Percentiles rank a stretch among this genome's conserved stretches.
Conservation (phyloP, 2,329 filamentous ascomycete genomes). For the Neofusicoccum ribis region DNA sequence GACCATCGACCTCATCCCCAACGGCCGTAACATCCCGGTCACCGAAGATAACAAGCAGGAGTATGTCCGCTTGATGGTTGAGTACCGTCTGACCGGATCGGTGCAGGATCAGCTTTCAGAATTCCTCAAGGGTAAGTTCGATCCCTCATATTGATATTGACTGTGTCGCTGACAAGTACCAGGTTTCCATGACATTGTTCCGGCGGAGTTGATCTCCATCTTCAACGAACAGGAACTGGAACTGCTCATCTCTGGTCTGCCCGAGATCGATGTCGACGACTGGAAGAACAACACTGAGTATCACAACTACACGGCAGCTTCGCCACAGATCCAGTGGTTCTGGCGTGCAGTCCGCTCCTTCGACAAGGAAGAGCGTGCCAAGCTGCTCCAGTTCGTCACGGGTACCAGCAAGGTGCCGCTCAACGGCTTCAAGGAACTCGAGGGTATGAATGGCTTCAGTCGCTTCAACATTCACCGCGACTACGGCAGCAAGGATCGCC, state of each 20-base stretch:
- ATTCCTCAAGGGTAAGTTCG: conserved; percentile 67
- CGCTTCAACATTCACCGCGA: conserved; percentile 99
- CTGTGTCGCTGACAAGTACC: no score
- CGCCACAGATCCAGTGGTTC: conserved; percentile 98
- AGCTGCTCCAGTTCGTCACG: conserved; percentile 95
- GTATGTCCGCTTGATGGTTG: conserved; percentile 90
- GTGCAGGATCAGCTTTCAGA: conserved; percentile 93
- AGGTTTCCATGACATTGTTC: conserved; percentile 96
- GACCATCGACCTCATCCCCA: conserved; percentile 80
- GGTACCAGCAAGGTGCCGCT: conserved; percentile 97
- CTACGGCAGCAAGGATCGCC: conserved; percentile 91
- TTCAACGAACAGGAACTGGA: conserved; percentile 99
- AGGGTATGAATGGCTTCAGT: conserved; percentile 98
- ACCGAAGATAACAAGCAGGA: conserved; percentile 99
- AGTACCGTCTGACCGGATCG: conserved; percentile 87
- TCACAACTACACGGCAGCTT: conserved; percentile 93
- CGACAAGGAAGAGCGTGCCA: conserved; percentile 97
- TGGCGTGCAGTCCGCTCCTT: conserved; percentile 97
- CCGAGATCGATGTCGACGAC: conserved; percentile 96
- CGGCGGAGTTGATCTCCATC: conserved; percentile 88
- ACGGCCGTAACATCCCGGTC: conserved; percentile 88
- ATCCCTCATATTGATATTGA: no score
- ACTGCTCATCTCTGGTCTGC: conserved; percentile 91
- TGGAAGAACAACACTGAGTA: conserved; percentile 99
- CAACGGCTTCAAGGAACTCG: conserved; percentile 97